These are phyloP conservation scores for Beverwykella pulmonaria DNA, from an alignment of 495 filamentous ascomycete genomes.

Conservation along the genomic window DNA sequence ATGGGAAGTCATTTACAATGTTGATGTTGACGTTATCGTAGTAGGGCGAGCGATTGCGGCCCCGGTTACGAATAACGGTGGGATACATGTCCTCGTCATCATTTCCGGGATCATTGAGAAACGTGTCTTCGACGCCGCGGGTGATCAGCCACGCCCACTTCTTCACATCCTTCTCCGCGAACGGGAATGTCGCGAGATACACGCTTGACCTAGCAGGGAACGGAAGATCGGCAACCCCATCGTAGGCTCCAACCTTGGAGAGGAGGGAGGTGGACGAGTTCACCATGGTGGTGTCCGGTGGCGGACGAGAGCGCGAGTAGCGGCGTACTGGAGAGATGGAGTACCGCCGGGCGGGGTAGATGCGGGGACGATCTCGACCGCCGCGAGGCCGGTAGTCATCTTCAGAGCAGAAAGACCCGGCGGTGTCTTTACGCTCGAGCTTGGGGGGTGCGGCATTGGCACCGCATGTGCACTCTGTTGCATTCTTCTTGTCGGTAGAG, in stretches of 20 bases:
- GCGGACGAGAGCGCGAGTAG: not conserved
- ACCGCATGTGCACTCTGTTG: not conserved
- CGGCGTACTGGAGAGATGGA: conserved; percentile 1
- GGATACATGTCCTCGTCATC: not conserved
- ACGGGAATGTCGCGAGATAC: conserved; percentile 28
- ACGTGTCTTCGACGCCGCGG: conserved; percentile 16
- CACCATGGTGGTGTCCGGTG: not conserved
- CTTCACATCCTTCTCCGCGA: conserved; percentile 22
- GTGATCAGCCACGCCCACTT: conserved; percentile 26
- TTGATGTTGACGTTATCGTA: not conserved
- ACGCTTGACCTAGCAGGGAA: conserved; percentile 12
- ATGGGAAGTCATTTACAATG: conserved; percentile 8
- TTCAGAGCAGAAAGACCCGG: not conserved
- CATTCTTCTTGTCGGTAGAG: conserved; percentile 5
- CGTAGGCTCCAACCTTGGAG: conserved; percentile 6
- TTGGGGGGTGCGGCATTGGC: not conserved
- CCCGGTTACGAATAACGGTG: not conserved
- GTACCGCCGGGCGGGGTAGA: not conserved
- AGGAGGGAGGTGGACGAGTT: conserved; percentile 15
- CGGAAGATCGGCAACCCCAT: conserved; percentile 21
- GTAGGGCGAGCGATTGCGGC: not conserved
- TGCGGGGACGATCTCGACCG: not conserved
- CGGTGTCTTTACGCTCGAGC: conserved; percentile 4
- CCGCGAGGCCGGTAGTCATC: not conserved
- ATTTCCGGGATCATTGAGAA: not conserved